Percentiles rank a stretch among this genome's conserved stretches.
These are phyloP conservation scores for Zasmidium angulare DNA, from an alignment of 2,329 filamentous ascomycete species.

Conservation along the genomic window DNA sequence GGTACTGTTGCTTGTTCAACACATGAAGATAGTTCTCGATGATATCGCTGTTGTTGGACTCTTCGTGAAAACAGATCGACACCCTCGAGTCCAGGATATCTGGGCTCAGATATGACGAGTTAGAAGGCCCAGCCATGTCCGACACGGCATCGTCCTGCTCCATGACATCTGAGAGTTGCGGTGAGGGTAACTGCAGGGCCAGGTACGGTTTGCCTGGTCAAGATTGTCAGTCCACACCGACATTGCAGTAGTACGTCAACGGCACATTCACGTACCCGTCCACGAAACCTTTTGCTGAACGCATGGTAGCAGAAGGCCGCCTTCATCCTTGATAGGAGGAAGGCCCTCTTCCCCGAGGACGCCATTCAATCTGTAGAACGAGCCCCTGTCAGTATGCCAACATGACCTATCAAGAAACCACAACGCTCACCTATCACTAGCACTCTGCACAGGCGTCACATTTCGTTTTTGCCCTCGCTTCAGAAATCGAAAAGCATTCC, in stretches of 20 bases:
- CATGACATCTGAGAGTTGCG: slow-evolving; percentile 2
- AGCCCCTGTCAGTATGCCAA: slow-evolving; percentile 11
- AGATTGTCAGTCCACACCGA: slow-evolving; percentile 8
- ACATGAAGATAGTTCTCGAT: slow-evolving; percentile 32
- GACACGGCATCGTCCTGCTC: neutral
- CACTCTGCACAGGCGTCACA: slow-evolving; percentile 15
- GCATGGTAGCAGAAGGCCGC: slow-evolving; percentile 28
- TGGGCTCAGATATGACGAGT: slow-evolving; percentile 15
- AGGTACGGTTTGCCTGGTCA: slow-evolving; percentile 28
- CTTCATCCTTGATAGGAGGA: no score
- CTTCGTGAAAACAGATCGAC: slow-evolving; percentile 35
- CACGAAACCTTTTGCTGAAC: slow-evolving; percentile 37
- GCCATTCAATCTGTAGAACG: slow-evolving; percentile 16
- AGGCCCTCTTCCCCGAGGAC: no score
- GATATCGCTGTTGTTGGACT: slow-evolving; percentile 24
- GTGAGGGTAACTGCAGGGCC: slow-evolving; percentile 20
- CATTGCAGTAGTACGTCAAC: neutral
- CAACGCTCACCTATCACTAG: slow-evolving; percentile 25
- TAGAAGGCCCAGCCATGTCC: neutral
- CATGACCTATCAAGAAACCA: slow-evolving; percentile 8
- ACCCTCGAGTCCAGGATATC: slow-evolving; percentile 34
- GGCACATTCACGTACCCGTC: slow-evolving; percentile 27
- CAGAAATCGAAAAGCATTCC: slow-evolving; percentile 35
- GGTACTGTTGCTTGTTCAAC: slow-evolving; percentile 23
- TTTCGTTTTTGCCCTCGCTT: slow-evolving; percentile 15